phyloP scores from a whole-genome alignment of 495 filamentous ascomycete species.

The Xylaria flabelliformis region DNA sequence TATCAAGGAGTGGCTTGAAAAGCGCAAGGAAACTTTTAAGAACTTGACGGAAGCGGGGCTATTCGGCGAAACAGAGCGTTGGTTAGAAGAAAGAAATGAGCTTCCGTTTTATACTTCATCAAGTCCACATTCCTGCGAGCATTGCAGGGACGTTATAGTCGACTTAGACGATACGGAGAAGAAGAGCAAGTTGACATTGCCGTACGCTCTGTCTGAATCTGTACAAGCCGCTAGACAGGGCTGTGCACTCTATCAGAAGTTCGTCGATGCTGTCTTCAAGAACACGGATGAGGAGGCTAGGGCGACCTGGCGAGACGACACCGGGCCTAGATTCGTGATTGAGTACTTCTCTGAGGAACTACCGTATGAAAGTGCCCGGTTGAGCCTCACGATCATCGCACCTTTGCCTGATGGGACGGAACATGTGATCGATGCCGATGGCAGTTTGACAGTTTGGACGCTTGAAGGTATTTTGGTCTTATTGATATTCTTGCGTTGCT shows the following conservation, averaged over 20 bases:
- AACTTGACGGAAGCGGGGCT: not conserved
- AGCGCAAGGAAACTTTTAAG: not conserved
- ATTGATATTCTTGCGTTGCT: no score
- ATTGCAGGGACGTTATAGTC: not conserved
- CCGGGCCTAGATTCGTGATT: not conserved
- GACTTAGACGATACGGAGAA: not conserved
- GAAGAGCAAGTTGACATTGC: not conserved
- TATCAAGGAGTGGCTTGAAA: constrained; percentile 5
- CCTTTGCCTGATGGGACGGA: constrained; percentile 6
- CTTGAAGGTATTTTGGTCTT: no score
- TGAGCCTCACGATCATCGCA: constrained; percentile 10
- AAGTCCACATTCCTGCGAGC: constrained; percentile 13
- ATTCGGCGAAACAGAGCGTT: not conserved
- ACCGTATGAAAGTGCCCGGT: constrained; percentile 3
- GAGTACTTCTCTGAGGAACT: not conserved
- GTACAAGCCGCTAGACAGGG: constrained; percentile 26
- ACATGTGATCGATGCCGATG: not conserved
- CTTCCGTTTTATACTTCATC: constrained; percentile 12
- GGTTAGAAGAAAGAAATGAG: constrained; percentile 4
- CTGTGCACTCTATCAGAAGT: constrained; percentile 30
- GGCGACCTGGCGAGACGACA: not conserved
- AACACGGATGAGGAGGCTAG: not conserved
- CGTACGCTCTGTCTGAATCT: constrained; percentile 15
- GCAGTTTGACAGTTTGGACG: not conserved
- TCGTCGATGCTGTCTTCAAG: constrained; percentile 18